These are phyloP conservation scores for Teunomyces tritomae DNA, from an alignment of 805 yeast species.

Conservation along the genomic window DNA sequence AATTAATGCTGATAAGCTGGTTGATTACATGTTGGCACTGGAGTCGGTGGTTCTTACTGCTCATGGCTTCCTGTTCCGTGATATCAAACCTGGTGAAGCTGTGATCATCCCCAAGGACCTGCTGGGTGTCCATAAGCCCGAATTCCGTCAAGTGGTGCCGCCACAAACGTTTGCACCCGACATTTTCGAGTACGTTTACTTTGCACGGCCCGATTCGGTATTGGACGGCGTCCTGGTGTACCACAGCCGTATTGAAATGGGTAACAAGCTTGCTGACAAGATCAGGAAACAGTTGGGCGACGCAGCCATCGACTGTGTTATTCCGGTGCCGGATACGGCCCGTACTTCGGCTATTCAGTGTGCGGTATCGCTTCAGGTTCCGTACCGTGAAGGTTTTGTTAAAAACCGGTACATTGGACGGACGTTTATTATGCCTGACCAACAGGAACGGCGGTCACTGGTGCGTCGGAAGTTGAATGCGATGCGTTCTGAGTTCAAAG, in stretches of 20 bases:
- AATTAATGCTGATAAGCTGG: constrained; percentile 57
- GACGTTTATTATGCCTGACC: constrained; percentile 98
- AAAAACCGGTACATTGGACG: constrained; percentile 96
- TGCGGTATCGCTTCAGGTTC: constrained; percentile 74
- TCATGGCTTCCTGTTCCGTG: constrained; percentile 82
- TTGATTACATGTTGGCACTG: constrained; percentile 91
- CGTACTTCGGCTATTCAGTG: constrained; percentile 92
- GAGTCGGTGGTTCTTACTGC: constrained; percentile 95
- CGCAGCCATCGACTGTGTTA: constrained; percentile 81
- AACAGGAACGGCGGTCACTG: constrained; percentile 86
- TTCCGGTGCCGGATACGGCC: constrained; percentile 98
- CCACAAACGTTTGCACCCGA: constrained; percentile 85
- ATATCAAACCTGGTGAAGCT: constrained; percentile 92
- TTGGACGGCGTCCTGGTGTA: constrained; percentile 96
- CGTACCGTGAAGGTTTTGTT: constrained; percentile 95
- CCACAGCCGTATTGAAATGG: constrained; percentile 91
- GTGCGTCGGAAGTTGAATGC: constrained; percentile 95
- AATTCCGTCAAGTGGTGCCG: constrained; percentile 82
- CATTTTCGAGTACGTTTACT: constrained; percentile 94
- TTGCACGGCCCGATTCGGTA: constrained; percentile 96
- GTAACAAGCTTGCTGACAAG: constrained; percentile 77
- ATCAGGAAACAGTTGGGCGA: constrained; percentile 45
- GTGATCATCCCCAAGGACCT: constrained; percentile 83
- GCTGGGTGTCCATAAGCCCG: constrained; percentile 51
- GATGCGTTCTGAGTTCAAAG: constrained; percentile 88